Evolutionary conservation across 495 filamentous ascomycete genomes (phyloP).

Genomic region (Neurospora sp.): DNA sequence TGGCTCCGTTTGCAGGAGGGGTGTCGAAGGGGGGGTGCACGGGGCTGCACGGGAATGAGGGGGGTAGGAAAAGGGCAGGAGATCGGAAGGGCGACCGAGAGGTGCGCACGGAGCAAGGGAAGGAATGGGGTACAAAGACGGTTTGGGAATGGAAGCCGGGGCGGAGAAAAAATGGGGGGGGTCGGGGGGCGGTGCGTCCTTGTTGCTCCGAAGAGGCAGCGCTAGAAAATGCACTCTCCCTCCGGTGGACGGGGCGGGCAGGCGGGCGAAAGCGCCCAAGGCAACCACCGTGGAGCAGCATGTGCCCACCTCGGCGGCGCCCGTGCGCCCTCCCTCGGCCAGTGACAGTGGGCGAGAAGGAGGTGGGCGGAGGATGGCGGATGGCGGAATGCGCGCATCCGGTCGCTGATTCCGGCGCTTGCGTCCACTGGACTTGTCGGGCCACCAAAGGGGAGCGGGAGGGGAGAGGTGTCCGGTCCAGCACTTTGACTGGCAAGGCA

Average conservation of each 20-base stretch:
- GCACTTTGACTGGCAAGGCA: background rate
- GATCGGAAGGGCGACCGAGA: slow-evolving; percentile 17
- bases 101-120: slow-evolving; percentile 20
- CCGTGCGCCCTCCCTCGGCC: slow-evolving; percentile 3
- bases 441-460: background rate
- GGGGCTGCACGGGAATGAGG: background rate
- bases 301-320: slow-evolving; percentile 1
- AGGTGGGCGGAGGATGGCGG: background rate
- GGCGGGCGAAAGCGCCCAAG: background rate
- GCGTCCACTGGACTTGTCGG: background rate
- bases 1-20: slow-evolving; percentile 13
- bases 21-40: background rate
- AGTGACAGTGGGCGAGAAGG: background rate
- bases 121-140: slow-evolving; percentile 12
- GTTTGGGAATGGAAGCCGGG: slow-evolving; percentile 23
- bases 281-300: background rate
- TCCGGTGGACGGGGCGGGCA: slow-evolving; percentile 7
- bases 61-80: slow-evolving; percentile 4
- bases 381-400: background rate
- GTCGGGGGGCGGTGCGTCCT: slow-evolving; percentile 1
- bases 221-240: slow-evolving; percentile 13
- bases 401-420: background rate
- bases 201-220: slow-evolving; percentile 15
- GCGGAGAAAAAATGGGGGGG: slow-evolving; percentile 21
- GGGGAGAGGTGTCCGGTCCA: background rate